Conservation (phyloP, 768 basidiomycete species). For the Kwoniella sp. region DNA sequence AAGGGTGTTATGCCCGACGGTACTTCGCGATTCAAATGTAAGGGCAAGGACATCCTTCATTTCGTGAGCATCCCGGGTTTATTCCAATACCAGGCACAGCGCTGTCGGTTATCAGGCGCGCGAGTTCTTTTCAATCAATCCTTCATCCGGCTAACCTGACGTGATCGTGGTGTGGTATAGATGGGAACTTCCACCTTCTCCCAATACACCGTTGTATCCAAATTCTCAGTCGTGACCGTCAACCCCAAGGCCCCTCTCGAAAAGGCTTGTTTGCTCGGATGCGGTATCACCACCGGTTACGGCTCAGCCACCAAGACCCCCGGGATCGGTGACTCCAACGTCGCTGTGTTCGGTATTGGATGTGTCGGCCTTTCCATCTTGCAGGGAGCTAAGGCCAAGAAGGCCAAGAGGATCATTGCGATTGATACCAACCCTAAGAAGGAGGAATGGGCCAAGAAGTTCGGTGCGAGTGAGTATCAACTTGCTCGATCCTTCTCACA, state of each 20-base stretch:
- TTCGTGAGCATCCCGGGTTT: conserved; percentile 70
- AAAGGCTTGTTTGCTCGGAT: conserved; percentile 92
- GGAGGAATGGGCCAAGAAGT: conserved; percentile 83
- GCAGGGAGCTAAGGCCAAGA: conserved; percentile 73
- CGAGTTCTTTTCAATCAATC: too few species aligned
- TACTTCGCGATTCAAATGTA: conserved; percentile 81
- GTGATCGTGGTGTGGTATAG: too few species aligned
- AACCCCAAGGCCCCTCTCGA: conserved; percentile 83
- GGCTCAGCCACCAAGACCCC: conserved; percentile 90
- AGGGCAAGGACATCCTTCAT: conserved; percentile 82
- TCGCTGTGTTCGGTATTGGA: conserved; percentile 92
- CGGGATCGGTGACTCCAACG: conserved; percentile 72
- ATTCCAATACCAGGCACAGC: too few species aligned
- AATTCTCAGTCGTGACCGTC: conserved; percentile 92
- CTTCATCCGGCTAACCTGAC: too few species aligned
- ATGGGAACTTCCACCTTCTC: conserved; percentile 99
- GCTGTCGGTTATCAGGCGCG: too few species aligned
- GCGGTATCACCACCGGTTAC: conserved; percentile 97
- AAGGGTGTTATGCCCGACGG: conserved; percentile 93
- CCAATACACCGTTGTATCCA: conserved; percentile 98
- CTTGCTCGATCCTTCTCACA: neutral
- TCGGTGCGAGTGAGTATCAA: conserved; percentile 68
- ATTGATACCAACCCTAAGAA: conserved; percentile 86
- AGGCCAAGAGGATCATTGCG: conserved; percentile 86
- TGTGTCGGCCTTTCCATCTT: conserved; percentile 94